These are phyloP conservation scores for Caloboletus inedulis DNA, from an alignment of 1,284 basidiomycete genomes.

Conservation along the genomic window DNA sequence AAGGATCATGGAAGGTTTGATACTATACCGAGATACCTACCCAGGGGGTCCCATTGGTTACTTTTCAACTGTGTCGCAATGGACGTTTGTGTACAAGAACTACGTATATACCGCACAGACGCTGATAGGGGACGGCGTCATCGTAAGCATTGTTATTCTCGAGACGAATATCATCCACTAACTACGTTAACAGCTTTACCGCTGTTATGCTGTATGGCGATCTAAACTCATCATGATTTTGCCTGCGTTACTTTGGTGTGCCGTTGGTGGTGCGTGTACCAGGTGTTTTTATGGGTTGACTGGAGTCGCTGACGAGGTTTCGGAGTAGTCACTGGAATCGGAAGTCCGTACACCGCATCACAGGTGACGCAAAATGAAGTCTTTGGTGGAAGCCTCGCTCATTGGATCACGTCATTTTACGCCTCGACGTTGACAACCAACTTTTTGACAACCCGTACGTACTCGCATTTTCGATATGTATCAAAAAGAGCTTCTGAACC, in stretches of 20 bases:
- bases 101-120: conserved; percentile 29
- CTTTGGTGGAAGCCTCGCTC: conserved; percentile 1
- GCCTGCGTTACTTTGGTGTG: conserved; percentile 15
- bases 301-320: background rate
- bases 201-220: conserved; percentile 12
- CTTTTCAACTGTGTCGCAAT: conserved; percentile 23
- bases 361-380: background rate
- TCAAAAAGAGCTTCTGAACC: background rate
- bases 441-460: conserved; percentile 11
- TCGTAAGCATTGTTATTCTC: conserved; percentile 1
- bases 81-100: conserved; percentile 28
- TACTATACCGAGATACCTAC: conserved; percentile 2
- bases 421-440: conserved; percentile 11
- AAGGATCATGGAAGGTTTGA: background rate
- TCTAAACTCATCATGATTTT: conserved; percentile 12
- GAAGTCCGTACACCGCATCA: background rate
- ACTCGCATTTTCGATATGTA: background rate
- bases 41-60: conserved; percentile 11
- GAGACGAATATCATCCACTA: background rate
- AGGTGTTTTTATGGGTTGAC: too few species aligned
- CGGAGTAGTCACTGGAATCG: conserved; percentile 7
- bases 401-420: conserved; percentile 12
- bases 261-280: conserved; percentile 5
- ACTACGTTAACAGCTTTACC: conserved; percentile 10
- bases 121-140: conserved; percentile 29